These are phyloP conservation scores for Trichosporon sp. DNA, from an alignment of 1,284 basidiomycete species.

Conservation along the genomic window DNA sequence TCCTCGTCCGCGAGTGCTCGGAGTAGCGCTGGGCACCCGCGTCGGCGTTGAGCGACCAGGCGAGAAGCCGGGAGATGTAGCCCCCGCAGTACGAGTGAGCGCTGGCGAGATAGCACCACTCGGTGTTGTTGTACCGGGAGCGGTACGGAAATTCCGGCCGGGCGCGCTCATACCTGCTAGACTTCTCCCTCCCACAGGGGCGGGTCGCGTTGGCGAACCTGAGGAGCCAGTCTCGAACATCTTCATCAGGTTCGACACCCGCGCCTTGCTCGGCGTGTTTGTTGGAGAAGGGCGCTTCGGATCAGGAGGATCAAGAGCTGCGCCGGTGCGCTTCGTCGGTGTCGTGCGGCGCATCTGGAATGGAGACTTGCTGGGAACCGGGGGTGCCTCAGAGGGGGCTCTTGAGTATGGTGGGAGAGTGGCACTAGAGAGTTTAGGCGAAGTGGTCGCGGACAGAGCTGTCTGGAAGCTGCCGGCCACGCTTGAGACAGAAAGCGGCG, in stretches of 20 bases:
- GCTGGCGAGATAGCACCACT: not conserved
- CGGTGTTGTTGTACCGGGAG: not conserved
- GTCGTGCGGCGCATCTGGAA: not conserved
- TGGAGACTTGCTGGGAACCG: not conserved
- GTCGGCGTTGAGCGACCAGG: not conserved
- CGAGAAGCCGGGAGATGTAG: not conserved
- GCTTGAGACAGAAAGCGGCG: not conserved
- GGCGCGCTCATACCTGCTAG: not conserved
- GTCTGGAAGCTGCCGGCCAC: not conserved
- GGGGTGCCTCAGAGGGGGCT: not conserved
- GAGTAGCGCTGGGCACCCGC: not conserved
- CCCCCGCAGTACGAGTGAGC: not conserved
- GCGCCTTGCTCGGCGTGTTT: conserved; percentile 6
- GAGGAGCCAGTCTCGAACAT: conserved; percentile 40
- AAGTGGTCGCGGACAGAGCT: not conserved
- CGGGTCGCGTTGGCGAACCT: not conserved
- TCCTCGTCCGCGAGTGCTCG: not conserved
- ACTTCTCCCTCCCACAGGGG: not conserved
- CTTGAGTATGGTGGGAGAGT: not conserved
- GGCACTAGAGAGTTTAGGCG: not conserved
- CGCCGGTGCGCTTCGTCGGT: not conserved
- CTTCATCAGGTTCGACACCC: conserved; percentile 40
- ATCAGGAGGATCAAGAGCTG: not conserved
- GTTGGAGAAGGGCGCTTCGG: not conserved
- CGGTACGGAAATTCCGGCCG: not conserved